Percentiles rank a stretch among this genome's conserved stretches.
Evolutionary conservation across 306 rosid species (phyloP).

Genomic region (Pyrus betulifolia): DNA sequence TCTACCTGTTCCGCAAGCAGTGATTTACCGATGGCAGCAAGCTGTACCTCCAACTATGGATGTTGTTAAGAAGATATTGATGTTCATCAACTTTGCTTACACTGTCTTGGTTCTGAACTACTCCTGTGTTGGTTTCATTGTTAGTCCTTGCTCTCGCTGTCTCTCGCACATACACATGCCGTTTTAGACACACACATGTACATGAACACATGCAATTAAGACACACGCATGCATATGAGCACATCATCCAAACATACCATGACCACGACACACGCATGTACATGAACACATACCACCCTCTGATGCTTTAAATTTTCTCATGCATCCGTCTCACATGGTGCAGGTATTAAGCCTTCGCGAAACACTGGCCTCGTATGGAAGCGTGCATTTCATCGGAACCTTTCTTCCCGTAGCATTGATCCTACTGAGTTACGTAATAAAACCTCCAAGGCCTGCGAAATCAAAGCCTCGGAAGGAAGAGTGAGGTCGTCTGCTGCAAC

Average conservation of each 20-base stretch:
- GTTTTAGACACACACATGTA: background rate
- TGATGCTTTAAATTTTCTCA: constrained; percentile 19
- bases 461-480: constrained; percentile 65
- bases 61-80: constrained; percentile 47
- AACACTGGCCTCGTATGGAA: constrained; percentile 75
- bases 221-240: background rate
- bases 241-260: background rate
- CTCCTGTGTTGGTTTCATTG: constrained; percentile 91
- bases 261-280: background rate
- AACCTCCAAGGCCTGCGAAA: constrained; percentile 60
- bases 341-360: constrained; percentile 86
- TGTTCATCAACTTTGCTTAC: constrained; percentile 62
- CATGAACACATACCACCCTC: background rate
- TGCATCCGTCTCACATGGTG: constrained; percentile 14
- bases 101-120: constrained; percentile 83
- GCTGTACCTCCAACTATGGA: constrained; percentile 50
- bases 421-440: constrained; percentile 57
- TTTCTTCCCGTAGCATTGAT: constrained; percentile 51
- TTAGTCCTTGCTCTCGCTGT: constrained; percentile 32
- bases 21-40: constrained; percentile 93
- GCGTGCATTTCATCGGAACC: constrained; percentile 80
- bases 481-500: constrained; percentile 24
- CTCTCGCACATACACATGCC: background rate
- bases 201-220: background rate
- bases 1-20: constrained; percentile 41